These are phyloP conservation scores for Kuraishia piskuri DNA, from an alignment of 805 yeast genomes.

Conservation along the genomic window DNA sequence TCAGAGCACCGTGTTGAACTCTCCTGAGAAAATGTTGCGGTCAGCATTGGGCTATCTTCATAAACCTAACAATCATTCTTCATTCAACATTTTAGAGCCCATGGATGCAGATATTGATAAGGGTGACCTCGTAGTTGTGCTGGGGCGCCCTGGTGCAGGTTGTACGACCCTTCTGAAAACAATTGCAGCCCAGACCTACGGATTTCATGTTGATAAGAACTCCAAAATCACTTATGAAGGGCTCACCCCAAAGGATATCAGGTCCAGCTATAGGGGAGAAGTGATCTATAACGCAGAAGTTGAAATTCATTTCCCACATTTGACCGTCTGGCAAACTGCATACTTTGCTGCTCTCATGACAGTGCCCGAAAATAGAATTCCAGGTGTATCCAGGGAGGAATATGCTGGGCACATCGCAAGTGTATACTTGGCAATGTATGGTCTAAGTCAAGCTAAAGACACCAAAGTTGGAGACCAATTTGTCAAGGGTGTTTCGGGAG, in stretches of 20 bases:
- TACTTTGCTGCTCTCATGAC: conserved; percentile 44
- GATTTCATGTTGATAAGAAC: conserved; percentile 37
- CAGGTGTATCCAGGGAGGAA: conserved; percentile 38
- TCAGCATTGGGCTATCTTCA: conserved; percentile 6
- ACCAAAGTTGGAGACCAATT: conserved; percentile 32
- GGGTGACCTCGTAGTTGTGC: conserved; percentile 22
- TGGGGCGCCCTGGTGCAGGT: conserved; percentile 41
- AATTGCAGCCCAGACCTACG: conserved; percentile 46
- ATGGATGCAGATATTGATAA: conserved; percentile 38
- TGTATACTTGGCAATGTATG: conserved; percentile 36
- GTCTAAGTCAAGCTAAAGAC: conserved; percentile 16
- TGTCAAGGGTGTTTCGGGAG: conserved; percentile 49
- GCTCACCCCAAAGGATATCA: conserved; percentile 34
- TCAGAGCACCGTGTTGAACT: conserved; percentile 51
- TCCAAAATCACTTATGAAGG: conserved; percentile 43
- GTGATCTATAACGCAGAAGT: conserved; percentile 57
- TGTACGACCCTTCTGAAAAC: conserved; percentile 55
- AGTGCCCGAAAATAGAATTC: conserved; percentile 49
- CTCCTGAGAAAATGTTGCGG: conserved; percentile 17
- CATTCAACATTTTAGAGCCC: conserved; percentile 37
- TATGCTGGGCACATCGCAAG: conserved; percentile 41
- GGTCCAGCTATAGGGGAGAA: conserved; percentile 46
- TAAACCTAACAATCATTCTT: conserved; percentile 9
- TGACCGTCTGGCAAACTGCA: conserved; percentile 55
- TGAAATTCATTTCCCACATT: conserved; percentile 56